A percentile compares a stretch with the other conserved stretches of the same genome.
Conservation (phyloP, 139 green algal genomes). For the Gonium pectorale region DNA sequence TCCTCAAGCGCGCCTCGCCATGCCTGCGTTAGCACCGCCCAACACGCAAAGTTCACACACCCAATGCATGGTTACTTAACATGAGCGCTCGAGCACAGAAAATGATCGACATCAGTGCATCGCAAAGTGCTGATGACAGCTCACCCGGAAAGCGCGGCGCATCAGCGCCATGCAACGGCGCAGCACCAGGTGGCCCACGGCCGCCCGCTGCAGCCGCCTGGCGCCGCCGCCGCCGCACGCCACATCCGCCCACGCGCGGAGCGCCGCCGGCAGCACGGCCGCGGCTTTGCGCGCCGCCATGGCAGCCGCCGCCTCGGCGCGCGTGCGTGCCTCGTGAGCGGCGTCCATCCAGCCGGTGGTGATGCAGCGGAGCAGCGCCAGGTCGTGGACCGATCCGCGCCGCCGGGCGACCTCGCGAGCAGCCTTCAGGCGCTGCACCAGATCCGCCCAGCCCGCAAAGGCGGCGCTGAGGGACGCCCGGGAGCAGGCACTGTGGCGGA, state of each 20-base stretch:
- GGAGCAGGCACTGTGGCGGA: background rate
- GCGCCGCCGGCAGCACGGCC: background rate
- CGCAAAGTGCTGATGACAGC: no score
- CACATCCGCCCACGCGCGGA: slow-evolving; percentile 25
- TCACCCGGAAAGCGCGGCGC: background rate
- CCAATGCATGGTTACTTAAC: no score
- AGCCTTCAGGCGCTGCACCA: background rate
- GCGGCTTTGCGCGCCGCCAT: background rate
- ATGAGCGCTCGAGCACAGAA: no score
- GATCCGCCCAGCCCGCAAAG: background rate
- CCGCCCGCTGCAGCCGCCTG: slow-evolving; percentile 29
- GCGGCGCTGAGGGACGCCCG: background rate
- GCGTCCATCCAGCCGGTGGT: background rate
- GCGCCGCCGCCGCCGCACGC: background rate
- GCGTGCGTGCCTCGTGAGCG: background rate
- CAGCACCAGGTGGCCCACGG: slow-evolving; percentile 6
- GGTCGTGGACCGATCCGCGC: background rate
- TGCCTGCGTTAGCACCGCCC: no score
- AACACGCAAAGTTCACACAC: no score
- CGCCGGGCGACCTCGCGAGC: background rate
- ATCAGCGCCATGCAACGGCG: background rate
- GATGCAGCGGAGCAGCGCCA: background rate
- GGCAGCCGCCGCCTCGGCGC: background rate
- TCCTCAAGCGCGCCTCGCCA: slow-evolving; percentile 39
- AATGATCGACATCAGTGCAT: no score